phyloP scores from a whole-genome alignment of 768 basidiomycete species.

The Phylloporus sp. region DNA sequence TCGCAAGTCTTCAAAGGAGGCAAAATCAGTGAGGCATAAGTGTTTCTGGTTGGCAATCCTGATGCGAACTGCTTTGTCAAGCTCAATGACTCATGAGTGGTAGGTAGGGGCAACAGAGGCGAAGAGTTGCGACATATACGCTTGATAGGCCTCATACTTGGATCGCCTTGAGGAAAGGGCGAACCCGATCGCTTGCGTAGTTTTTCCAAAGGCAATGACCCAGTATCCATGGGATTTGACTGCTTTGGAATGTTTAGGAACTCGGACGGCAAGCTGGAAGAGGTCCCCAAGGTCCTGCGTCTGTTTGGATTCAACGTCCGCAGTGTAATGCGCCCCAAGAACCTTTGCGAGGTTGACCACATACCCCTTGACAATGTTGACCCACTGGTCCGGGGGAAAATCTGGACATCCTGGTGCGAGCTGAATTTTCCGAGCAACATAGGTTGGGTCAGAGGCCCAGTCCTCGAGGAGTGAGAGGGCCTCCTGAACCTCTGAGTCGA shows the following conservation, averaged over 20 bases:
- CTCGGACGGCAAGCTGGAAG: background rate
- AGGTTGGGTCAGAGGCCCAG: background rate
- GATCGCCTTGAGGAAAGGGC: conserved; percentile 24
- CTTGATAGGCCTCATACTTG: conserved; percentile 27
- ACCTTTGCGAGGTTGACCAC: conserved; percentile 7
- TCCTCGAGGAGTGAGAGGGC: background rate
- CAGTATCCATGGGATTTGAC: background rate
- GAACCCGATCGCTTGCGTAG: conserved; percentile 6
- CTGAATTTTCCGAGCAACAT: background rate
- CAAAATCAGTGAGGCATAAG: background rate
- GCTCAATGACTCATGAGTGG: conserved; percentile 26
- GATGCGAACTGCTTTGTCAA: conserved; percentile 30
- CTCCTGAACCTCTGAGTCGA: background rate
- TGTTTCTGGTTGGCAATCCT: conserved; percentile 12
- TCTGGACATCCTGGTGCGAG: background rate
- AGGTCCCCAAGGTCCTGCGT: conserved; percentile 2
- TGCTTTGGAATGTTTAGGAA: background rate
- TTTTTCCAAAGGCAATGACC: conserved; percentile 2
- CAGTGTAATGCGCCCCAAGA: background rate
- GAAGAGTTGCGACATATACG: conserved; percentile 15
- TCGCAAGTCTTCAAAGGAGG: background rate
- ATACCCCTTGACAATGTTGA: conserved; percentile 3
- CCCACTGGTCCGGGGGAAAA: conserved; percentile 9
- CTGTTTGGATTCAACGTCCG: conserved; percentile 1
- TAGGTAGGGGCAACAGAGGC: background rate